A percentile compares a stretch with the other conserved stretches of the same genome.
These are phyloP conservation scores for Spatholobus suberectus DNA, from an alignment of 306 rosid genomes.

Conservation along the genomic window DNA sequence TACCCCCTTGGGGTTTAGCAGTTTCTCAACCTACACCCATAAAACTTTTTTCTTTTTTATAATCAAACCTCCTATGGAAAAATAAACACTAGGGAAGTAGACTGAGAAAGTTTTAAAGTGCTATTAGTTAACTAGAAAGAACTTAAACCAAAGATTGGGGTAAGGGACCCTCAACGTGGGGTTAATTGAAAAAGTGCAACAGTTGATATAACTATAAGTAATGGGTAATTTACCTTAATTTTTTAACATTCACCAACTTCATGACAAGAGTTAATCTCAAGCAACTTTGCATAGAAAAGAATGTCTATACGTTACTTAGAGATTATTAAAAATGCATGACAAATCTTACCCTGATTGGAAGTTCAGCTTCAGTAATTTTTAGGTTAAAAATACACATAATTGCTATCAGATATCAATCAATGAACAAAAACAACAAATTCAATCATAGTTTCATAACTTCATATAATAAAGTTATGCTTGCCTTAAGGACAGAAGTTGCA, in stretches of 20 bases:
- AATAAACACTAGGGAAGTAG: background rate
- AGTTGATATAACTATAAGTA: background rate
- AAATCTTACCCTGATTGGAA: background rate
- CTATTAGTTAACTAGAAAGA: background rate
- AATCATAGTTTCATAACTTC: conserved; percentile 21
- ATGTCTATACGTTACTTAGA: background rate
- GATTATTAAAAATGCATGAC: background rate
- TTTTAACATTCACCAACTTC: background rate
- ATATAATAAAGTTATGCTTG: conserved; percentile 46
- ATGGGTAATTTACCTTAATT: background rate
- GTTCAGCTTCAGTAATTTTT: background rate
- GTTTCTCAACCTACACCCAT: background rate
- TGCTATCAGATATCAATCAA: background rate
- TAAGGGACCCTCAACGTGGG: background rate
- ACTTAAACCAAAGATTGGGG: background rate
- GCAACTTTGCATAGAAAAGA: background rate
- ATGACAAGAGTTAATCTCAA: background rate
- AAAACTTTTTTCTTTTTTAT: background rate
- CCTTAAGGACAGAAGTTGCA: conserved; percentile 98
- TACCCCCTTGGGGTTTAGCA: background rate
- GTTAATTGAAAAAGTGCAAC: background rate
- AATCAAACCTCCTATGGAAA: background rate
- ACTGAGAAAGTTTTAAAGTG: background rate
- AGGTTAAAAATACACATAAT: background rate
- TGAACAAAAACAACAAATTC: conserved; percentile 17